A percentile compares a stretch with the other conserved stretches of the same genome.
These are phyloP conservation scores for Metschnikowia koreensis DNA, from an alignment of 805 yeast species.

Conservation along the genomic window DNA sequence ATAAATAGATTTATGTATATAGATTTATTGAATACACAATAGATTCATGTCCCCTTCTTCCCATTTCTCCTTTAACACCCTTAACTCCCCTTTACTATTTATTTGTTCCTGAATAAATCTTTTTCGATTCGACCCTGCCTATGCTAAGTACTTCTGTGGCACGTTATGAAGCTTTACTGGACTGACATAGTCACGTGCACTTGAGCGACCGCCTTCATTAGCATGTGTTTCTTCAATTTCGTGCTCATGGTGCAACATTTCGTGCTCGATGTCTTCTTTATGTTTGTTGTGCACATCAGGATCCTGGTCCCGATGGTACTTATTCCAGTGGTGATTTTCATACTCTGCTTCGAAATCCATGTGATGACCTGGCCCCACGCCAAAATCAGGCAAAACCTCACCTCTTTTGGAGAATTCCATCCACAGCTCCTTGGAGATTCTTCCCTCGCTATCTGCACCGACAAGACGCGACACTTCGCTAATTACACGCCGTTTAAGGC, in stretches of 20 bases:
- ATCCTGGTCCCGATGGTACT: constrained; percentile 71
- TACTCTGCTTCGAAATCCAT: constrained; percentile 91
- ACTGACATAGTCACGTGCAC: constrained; percentile 30
- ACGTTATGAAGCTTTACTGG: constrained; percentile 31
- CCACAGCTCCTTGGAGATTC: constrained; percentile 70
- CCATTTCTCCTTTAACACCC: not conserved
- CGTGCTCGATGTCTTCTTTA: constrained; percentile 87
- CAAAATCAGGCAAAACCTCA: constrained; percentile 83
- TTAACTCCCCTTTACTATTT: not conserved
- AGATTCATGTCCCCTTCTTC: too few species aligned
- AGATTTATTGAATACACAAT: too few species aligned
- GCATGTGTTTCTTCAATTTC: constrained; percentile 64
- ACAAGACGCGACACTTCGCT: constrained; percentile 53
- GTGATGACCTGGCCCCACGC: constrained; percentile 92
- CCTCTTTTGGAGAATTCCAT: constrained; percentile 56
- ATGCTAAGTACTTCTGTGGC: constrained; percentile 30
- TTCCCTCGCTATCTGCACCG: constrained; percentile 66
- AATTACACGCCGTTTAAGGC: constrained; percentile 55
- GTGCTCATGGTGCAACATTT: constrained; percentile 78
- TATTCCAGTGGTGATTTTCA: constrained; percentile 92
- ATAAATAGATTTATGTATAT: too few species aligned
- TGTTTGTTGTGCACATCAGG: constrained; percentile 81
- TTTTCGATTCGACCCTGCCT: not conserved
- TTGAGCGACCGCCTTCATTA: constrained; percentile 27
- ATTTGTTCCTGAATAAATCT: not conserved